Evolutionary conservation across 1,284 basidiomycete genomes (phyloP), one percentile per base, ranked within the genome.

Genomic region (Cutaneotrichosporon daszewskae): DNA sequence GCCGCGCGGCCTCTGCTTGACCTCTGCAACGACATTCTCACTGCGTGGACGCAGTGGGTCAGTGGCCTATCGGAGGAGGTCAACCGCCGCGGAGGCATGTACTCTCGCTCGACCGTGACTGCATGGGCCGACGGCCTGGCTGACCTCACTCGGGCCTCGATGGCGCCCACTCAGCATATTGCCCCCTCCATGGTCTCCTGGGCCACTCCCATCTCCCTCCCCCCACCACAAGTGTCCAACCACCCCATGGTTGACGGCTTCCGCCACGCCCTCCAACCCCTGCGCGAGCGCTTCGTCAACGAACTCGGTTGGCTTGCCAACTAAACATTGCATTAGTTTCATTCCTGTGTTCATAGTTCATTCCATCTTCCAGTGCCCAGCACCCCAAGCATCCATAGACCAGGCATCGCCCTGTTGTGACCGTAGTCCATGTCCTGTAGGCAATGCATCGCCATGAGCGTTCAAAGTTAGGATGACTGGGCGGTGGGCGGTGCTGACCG

Each of bases 1-100:
- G 25, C 41, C n/a, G 38, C 49, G 16, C 49, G 49, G 12, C 47
- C 49, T 14, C 51, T 64, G 2, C 51, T 64, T 5, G 55, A 62
- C 16, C 46, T 69, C 5, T 62, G 57, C 31, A 61, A 63, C 33
- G 31, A 54, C 11, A 32, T 64, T 14, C 51, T 68, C 5, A 40
- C 54, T 1, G 40, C 37, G 4, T 70, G 66, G 68, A 51, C 38
- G 2, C 33, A 40, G 10, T 68, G 66, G 68, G 36, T 65, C 18
- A 25, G 37, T 2, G 39, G 38, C 14, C 41, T 70, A 7, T 56
- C 54, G 1, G 44, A 54, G 9, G 62, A 66, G 32, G 64, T 68
- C 36, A 70, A 70, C 51, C 49, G 55, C 24, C 52, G 53, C 12
- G 64, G 64, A 4, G 66, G 60, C 9, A 70, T 70, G 66, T 67